A percentile compares a stretch with the other conserved stretches of the same genome.
Conservation (phyloP, 148 eudicot species). For the Arctostaphylos glauca region DNA sequence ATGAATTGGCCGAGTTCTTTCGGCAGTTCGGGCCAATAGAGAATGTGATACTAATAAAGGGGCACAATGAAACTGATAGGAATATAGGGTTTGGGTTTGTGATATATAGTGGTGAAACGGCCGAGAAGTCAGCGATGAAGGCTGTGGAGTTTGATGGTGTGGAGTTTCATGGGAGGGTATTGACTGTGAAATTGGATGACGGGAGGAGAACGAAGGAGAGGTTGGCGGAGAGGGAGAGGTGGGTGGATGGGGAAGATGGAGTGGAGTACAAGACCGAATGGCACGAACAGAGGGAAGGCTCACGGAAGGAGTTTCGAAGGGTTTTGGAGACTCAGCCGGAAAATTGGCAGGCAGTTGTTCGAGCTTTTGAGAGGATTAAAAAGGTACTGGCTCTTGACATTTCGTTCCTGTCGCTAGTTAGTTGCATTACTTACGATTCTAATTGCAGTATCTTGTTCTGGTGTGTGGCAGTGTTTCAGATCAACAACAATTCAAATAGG, state of each 20-base stretch:
- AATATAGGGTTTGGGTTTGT: constrained; percentile 93
- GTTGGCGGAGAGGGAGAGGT: constrained; percentile 51
- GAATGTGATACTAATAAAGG: constrained; percentile 76
- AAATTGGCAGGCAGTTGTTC: constrained; percentile 93
- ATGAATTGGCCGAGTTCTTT: constrained; percentile 67
- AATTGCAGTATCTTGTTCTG: neutral
- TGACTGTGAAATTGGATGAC: constrained; percentile 86
- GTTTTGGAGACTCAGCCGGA: constrained; percentile 77
- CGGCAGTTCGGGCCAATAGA: constrained; percentile 87
- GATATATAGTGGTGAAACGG: constrained; percentile 49
- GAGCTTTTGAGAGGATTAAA: constrained; percentile 78
- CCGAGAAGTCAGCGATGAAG: constrained; percentile 64
- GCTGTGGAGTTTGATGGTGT: constrained; percentile 97
- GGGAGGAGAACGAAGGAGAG: constrained; percentile 64
- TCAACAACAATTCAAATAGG: neutral
- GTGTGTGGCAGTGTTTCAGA: neutral
- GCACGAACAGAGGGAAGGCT: constrained; percentile 77
- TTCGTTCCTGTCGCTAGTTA: neutral
- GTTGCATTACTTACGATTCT: neutral
- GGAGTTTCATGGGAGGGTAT: constrained; percentile 89
- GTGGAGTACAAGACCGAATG: constrained; percentile 58
- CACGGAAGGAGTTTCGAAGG: constrained; percentile 49
- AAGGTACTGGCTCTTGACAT: constrained; percentile 47
- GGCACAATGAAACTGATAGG: constrained; percentile 62
- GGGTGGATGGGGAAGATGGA: constrained; percentile 56